These are phyloP conservation scores for Rutstroemia sp. DNA, from an alignment of 2,329 filamentous ascomycete genomes.

Conservation along the genomic window DNA sequence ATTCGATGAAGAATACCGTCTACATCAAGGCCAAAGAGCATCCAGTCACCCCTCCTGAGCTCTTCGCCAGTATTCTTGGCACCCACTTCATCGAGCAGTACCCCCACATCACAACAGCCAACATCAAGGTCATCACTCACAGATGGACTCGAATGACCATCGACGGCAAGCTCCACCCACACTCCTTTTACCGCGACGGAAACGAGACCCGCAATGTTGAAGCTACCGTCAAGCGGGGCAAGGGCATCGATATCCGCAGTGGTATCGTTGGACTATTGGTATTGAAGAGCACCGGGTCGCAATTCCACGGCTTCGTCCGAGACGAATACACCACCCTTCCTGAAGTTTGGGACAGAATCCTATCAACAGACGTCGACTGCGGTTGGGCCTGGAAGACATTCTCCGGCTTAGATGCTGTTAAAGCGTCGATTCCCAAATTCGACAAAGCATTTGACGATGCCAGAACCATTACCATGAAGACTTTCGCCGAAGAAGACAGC, in stretches of 20 bases:
- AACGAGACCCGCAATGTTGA: constrained; percentile 81
- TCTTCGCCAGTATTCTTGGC: constrained; percentile 78
- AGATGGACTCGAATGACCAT: constrained; percentile 86
- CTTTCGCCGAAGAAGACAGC: constrained; percentile 83
- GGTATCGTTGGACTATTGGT: constrained; percentile 77
- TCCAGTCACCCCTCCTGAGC: constrained; percentile 86
- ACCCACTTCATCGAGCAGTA: constrained; percentile 86
- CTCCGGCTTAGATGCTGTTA: constrained; percentile 57
- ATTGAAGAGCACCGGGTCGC: constrained; percentile 92
- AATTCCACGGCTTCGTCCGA: constrained; percentile 88
- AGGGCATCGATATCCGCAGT: constrained; percentile 69
- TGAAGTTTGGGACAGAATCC: constrained; percentile 90
- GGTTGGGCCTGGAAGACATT: constrained; percentile 81
- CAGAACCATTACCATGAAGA: constrained; percentile 80
- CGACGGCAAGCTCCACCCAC: constrained; percentile 84
- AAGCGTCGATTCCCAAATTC: constrained; percentile 58
- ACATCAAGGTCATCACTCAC: constrained; percentile 76
- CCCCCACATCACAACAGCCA: constrained; percentile 76
- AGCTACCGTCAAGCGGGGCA: constrained; percentile 57
- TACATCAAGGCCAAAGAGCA: constrained; percentile 94
- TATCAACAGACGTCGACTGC: constrained; percentile 87
- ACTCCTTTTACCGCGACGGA: constrained; percentile 89
- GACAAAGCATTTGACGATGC: constrained; percentile 72
- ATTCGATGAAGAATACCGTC: constrained; percentile 96
- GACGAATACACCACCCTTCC: constrained; percentile 89